phyloP scores from a whole-genome alignment of 2,329 filamentous ascomycete genomes.

The Penicillium sp. region DNA sequence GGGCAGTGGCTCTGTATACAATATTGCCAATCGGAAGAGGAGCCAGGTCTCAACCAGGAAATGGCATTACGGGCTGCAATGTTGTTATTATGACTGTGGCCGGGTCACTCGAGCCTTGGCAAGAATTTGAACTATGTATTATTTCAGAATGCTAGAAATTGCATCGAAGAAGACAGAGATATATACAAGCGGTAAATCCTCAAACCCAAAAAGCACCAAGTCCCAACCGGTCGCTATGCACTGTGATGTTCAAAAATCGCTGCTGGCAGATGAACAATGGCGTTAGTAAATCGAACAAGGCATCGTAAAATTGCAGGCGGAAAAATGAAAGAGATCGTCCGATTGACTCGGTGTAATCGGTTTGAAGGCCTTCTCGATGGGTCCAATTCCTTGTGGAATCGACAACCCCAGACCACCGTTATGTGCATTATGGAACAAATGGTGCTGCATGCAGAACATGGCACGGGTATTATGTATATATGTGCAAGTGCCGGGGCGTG shows the following conservation, averaged over 20 bases:
- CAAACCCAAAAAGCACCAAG: background rate
- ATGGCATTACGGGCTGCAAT: too few relatives aligned
- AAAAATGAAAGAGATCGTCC: background rate
- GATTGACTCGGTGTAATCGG: background rate
- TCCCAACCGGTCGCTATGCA: background rate
- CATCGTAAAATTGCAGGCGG: background rate
- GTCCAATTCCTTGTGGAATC: background rate
- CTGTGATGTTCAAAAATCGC: background rate
- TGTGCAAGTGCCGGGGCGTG: background rate
- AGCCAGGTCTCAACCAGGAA: too few relatives aligned
- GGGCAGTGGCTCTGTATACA: too few relatives aligned
- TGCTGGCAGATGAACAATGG: background rate
- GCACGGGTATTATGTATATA: background rate
- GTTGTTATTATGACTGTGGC: too few relatives aligned
- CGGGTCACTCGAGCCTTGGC: too few relatives aligned
- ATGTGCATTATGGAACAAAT: background rate
- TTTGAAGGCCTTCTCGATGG: background rate
- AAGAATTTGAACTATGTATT: too few relatives aligned
- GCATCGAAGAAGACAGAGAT: background rate
- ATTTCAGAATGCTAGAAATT: background rate
- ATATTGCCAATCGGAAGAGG: too few relatives aligned
- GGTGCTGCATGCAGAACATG: background rate
- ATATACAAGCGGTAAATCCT: background rate
- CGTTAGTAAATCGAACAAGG: background rate
- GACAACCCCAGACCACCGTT: background rate